phyloP scores from a whole-genome alignment of 495 filamentous ascomycete genomes.

The Penicillium dipodomyicola region DNA sequence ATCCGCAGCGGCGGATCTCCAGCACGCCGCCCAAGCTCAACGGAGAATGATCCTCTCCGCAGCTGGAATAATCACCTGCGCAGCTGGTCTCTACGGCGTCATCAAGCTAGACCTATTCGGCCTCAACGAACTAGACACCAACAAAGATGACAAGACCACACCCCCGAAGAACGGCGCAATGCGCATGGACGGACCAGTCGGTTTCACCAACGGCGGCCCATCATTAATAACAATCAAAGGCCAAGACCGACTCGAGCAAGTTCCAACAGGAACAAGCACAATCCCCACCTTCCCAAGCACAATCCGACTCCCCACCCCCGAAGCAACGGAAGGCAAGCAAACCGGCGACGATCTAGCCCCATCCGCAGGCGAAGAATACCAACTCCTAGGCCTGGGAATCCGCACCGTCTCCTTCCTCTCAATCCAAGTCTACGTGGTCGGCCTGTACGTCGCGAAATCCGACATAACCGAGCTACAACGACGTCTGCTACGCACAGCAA shows the following conservation, averaged over 20 bases:
- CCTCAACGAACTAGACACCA: conserved; percentile 22
- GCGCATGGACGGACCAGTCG: conserved; percentile 41
- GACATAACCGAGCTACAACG: conserved; percentile 64
- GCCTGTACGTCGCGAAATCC: conserved; percentile 78
- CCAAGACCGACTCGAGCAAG: conserved; percentile 61
- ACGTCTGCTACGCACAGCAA: conserved; percentile 48
- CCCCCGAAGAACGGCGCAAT: conserved; percentile 20
- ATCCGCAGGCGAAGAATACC: conserved; percentile 63
- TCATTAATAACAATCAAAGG: conserved; percentile 46
- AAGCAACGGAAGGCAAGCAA: conserved; percentile 39
- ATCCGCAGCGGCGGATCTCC: conserved; percentile 13
- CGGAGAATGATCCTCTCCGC: conserved; percentile 38
- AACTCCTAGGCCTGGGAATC: conserved; percentile 80
- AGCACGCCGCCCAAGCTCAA: conserved; percentile 29
- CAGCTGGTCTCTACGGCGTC: conserved; percentile 38
- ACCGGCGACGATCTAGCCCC: conserved; percentile 35
- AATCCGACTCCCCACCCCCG: conserved; percentile 55
- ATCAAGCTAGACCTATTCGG: conserved; percentile 44
- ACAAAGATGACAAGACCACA: conserved; percentile 10
- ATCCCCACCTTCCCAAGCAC: conserved; percentile 78
- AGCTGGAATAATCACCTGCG: conserved; percentile 36
- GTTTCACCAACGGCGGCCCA: conserved; percentile 35
- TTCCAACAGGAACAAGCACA: conserved; percentile 77
- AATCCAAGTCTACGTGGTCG: conserved; percentile 95
- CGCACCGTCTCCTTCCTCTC: conserved; percentile 84